Evolutionary conservation across 768 basidiomycete genomes (phyloP).

Genomic region (Mycena polygramma): DNA sequence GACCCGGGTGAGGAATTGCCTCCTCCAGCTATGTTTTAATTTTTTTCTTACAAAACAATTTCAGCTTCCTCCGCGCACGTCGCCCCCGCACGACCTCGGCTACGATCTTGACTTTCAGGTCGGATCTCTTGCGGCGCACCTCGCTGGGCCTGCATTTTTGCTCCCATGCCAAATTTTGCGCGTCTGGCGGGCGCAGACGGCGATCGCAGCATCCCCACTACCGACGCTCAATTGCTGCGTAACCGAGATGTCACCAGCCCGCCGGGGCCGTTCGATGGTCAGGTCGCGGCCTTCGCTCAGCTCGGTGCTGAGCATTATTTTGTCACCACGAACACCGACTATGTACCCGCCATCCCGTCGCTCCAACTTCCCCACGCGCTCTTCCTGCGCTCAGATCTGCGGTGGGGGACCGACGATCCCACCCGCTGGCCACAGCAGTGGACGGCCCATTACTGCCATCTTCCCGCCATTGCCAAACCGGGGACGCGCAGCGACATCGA

Average conservation of each 20-base stretch:
- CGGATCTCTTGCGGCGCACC: too few relatives aligned
- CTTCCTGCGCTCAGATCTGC: conserved; percentile 3
- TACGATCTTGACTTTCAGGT: too few relatives aligned
- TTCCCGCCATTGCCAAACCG: neutral
- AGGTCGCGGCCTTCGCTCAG: neutral
- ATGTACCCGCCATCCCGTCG: neutral
- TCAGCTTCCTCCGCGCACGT: too few relatives aligned
- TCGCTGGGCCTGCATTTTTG: too few relatives aligned
- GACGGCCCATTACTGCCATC: neutral
- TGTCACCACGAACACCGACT: conserved; percentile 10
- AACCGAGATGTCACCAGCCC: neutral
- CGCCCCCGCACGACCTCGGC: too few relatives aligned
- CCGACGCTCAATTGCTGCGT: neutral
- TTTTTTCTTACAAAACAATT: too few relatives aligned
- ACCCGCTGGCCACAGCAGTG: conserved; percentile 19
- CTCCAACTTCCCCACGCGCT: neutral
- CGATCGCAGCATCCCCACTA: too few relatives aligned
- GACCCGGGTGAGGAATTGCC: too few relatives aligned
- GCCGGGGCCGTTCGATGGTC: conserved; percentile 10
- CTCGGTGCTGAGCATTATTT: neutral
- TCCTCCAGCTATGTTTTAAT: too few relatives aligned
- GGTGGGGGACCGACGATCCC: conserved; percentile 13
- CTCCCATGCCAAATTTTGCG: too few relatives aligned
- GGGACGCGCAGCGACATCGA: neutral
- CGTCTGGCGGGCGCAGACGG: too few relatives aligned